Evolutionary conservation across 1,139 yeast species (phyloP), one percentile per base, ranked within the genome.

Genomic region (Candida neerlandica): DNA sequence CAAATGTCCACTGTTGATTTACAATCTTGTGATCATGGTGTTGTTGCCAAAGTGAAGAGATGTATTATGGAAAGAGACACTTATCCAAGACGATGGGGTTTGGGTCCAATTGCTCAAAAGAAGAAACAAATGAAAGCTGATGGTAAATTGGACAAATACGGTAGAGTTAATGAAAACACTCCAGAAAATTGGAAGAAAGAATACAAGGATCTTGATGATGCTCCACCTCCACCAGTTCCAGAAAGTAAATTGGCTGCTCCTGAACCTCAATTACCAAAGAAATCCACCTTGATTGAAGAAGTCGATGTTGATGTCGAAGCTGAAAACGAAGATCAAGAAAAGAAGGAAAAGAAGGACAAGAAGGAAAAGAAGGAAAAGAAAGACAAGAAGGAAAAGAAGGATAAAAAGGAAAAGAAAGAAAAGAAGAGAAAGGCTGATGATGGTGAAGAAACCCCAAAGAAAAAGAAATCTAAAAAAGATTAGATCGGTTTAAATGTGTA

Each of bases 21-120:
- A 63, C 94, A 97, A 57, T 78, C 96, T 39, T 92, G 98, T 75
- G 99, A 94, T 72, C 99, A 94, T 71, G 99, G 99, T 63, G 92
- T 92, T 57, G 99, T 94, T 64, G 97, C 99, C 59, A 91, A 90
- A 78, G 96, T 94, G 67, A 94, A 94, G 83, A 89, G 99, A 79
- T 92, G 98, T 79, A 94, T 94, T 63, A 94, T 94, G 99, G 99
- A 94, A 78, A 87, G 99, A 78, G 99, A 94, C 71, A 84, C 96
- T 50, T 94, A 94, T 73, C 99, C 99, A 75, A 89, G 99, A 82
- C 87, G 98, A 82, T 94, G 99, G 99, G 99, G 99, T 56, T 78
- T 94, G 64, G 99, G 99, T 62, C 99, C 99, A 64, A 90, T 92
- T 67, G 99, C 99, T 56, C 92, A 89, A 75, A 91, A 90, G 86